Conservation (phyloP, 2,329 filamentous ascomycete genomes). For the Ramularia collo-cygni region DNA sequence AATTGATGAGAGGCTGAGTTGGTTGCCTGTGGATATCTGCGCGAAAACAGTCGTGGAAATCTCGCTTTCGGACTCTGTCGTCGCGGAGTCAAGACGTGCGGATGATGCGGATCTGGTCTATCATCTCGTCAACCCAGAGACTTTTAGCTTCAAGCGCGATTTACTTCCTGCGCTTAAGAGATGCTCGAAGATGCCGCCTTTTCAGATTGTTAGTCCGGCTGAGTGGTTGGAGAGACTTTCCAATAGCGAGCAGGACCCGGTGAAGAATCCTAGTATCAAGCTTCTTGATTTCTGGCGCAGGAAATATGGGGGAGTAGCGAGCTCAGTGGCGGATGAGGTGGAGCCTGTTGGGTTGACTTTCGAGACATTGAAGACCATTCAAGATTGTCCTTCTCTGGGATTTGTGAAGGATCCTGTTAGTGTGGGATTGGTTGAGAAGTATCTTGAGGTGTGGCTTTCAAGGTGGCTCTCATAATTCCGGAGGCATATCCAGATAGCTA, state of each 20-base stretch:
- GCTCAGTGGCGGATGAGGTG: background rate
- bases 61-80: conserved; percentile 1
- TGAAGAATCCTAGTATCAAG: conserved; percentile 25
- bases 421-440: conserved; percentile 7
- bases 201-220: conserved; percentile 16
- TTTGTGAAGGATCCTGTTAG: conserved; percentile 6
- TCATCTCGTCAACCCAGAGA: conserved; percentile 31
- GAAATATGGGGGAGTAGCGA: conserved; percentile 8
- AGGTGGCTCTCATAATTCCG: conserved; percentile 4
- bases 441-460: conserved; percentile 10
- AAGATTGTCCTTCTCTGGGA: conserved; percentile 5
- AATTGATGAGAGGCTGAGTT: conserved; percentile 36
- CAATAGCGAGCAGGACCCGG: conserved; percentile 14
- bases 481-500: too few species aligned
- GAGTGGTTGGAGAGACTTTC: conserved; percentile 14
- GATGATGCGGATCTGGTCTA: conserved; percentile 20
- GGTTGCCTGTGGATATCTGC: conserved; percentile 40
- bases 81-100: too few species aligned
- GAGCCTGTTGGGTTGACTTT: conserved; percentile 5
- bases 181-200: conserved; percentile 13
- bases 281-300: conserved; percentile 24
- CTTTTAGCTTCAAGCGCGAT: conserved; percentile 17
- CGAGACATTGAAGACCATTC: conserved; percentile 7
- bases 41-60: conserved; percentile 22
- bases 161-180: conserved; percentile 19